These are phyloP conservation scores for Tuber borchii DNA, from an alignment of 495 filamentous ascomycete species.

Conservation along the genomic window DNA sequence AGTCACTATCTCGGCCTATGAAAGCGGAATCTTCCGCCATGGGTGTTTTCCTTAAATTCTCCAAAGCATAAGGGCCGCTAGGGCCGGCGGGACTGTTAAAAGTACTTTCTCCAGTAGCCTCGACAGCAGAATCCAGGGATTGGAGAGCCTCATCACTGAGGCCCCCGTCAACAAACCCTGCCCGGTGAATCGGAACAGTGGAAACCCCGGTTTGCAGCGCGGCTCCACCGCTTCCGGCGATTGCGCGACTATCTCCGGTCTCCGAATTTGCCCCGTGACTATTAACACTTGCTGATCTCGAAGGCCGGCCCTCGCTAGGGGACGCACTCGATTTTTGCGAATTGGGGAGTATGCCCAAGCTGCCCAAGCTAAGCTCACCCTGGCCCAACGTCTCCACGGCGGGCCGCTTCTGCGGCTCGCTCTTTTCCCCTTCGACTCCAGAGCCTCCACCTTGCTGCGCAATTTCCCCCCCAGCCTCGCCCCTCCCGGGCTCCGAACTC, in stretches of 20 bases:
- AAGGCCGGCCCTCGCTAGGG: conserved; percentile 16
- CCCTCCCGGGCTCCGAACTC: conserved; percentile 15
- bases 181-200: neutral
- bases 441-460: conserved; percentile 42
- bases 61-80: conserved; percentile 7
- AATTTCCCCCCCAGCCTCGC: conserved; percentile 43
- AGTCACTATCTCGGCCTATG: conserved; percentile 11
- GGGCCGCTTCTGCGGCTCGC: conserved; percentile 56
- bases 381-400: conserved; percentile 85
- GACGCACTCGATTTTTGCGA: conserved; percentile 19
- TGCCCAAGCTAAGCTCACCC: conserved; percentile 70
- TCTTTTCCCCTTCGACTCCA: conserved; percentile 30
- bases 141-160: conserved; percentile 19
- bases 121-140: conserved; percentile 28
- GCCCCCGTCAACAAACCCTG: conserved; percentile 8
- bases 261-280: conserved; percentile 16
- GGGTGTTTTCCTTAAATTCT: conserved; percentile 18
- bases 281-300: conserved; percentile 10
- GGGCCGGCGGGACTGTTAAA: conserved; percentile 11
- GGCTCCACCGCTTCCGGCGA: neutral
- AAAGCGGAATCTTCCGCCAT: conserved; percentile 39
- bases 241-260: neutral
- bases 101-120: conserved; percentile 30
- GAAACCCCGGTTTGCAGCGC: neutral
- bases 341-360: conserved; percentile 38